Percentiles rank a stretch among this genome's conserved stretches.
These are phyloP conservation scores for Candida tallmaniae DNA, from an alignment of 805 yeast species.

Conservation along the genomic window DNA sequence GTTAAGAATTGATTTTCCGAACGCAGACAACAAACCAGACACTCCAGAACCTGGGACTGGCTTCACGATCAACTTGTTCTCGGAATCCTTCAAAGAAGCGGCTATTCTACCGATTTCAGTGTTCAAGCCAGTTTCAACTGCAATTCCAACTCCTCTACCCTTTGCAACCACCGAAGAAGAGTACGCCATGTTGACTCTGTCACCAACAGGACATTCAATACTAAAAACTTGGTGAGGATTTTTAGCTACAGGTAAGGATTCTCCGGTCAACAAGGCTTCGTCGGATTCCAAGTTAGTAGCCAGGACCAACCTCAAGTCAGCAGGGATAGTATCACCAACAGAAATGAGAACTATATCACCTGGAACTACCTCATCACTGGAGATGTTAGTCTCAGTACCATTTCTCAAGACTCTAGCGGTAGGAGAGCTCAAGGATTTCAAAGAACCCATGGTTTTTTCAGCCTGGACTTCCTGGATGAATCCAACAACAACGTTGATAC, in stretches of 20 bases:
- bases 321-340: constrained; percentile 76
- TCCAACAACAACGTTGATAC: constrained; percentile 62
- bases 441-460: constrained; percentile 74
- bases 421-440: constrained; percentile 63
- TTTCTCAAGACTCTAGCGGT: constrained; percentile 63
- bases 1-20: constrained; percentile 46
- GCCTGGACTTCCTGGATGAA: constrained; percentile 69
- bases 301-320: constrained; percentile 59
- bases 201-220: constrained; percentile 57
- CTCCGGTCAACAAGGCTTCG: constrained; percentile 65
- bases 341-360: constrained; percentile 63
- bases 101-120: constrained; percentile 80
- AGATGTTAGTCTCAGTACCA: constrained; percentile 52
- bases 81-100: constrained; percentile 42
- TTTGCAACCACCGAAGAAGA: constrained; percentile 67
- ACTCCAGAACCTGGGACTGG: constrained; percentile 39
- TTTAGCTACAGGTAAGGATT: constrained; percentile 61
- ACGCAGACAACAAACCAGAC: constrained; percentile 44
- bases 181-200: constrained; percentile 66
- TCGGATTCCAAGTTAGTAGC: constrained; percentile 66
- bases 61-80: constrained; percentile 38
- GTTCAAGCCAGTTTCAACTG: constrained; percentile 58
- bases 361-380: constrained; percentile 64
- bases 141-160: constrained; percentile 72
- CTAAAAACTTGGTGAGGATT: constrained; percentile 32